Evolutionary conservation across 2,329 filamentous ascomycete genomes (phyloP).

Genomic region (Phyllachora maydis): DNA sequence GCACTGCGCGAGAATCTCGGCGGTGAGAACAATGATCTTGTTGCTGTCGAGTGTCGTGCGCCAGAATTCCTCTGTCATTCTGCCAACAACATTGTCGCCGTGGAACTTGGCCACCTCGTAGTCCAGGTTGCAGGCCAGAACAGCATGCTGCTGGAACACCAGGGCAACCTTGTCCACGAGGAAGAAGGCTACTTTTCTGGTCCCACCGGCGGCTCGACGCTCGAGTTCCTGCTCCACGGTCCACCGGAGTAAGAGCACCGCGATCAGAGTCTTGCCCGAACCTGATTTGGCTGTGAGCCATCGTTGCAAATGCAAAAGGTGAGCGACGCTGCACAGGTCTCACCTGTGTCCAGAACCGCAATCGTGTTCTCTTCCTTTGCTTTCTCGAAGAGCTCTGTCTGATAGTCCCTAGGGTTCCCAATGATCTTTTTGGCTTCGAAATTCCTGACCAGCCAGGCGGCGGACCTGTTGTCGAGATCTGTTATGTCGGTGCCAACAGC

Average conservation of each 20-base stretch:
- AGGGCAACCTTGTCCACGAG: slow-evolving; percentile 78
- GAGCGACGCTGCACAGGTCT: neutral
- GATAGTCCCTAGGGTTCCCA: slow-evolving; percentile 68
- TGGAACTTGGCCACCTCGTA: slow-evolving; percentile 55
- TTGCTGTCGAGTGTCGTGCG: slow-evolving; percentile 33
- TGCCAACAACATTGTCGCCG: slow-evolving; percentile 38
- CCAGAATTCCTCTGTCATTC: slow-evolving; percentile 24
- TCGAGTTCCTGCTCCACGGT: slow-evolving; percentile 60
- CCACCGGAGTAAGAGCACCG: slow-evolving; percentile 63
- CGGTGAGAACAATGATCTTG: slow-evolving; percentile 83
- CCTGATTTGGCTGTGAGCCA: too few species aligned
- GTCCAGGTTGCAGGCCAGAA: slow-evolving; percentile 64
- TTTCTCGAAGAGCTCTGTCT: slow-evolving; percentile 74
- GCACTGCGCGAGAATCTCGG: slow-evolving; percentile 64
- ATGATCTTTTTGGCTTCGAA: slow-evolving; percentile 42
- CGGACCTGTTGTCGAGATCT: too few species aligned
- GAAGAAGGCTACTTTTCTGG: slow-evolving; percentile 60
- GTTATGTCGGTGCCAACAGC: too few species aligned
- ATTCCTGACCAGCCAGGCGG: slow-evolving; percentile 13
- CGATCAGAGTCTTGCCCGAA: slow-evolving; percentile 91
- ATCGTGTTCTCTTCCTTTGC: slow-evolving; percentile 77
- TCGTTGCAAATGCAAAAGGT: slow-evolving; percentile 2
- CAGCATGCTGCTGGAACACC: slow-evolving; percentile 73
- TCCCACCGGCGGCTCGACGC: slow-evolving; percentile 35
- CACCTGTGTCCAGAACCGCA: slow-evolving; percentile 80